A percentile compares a stretch with the other conserved stretches of the same genome.
These are phyloP conservation scores for Cinchona pubescens DNA, from an alignment of 257 asterid species.

Conservation along the genomic window DNA sequence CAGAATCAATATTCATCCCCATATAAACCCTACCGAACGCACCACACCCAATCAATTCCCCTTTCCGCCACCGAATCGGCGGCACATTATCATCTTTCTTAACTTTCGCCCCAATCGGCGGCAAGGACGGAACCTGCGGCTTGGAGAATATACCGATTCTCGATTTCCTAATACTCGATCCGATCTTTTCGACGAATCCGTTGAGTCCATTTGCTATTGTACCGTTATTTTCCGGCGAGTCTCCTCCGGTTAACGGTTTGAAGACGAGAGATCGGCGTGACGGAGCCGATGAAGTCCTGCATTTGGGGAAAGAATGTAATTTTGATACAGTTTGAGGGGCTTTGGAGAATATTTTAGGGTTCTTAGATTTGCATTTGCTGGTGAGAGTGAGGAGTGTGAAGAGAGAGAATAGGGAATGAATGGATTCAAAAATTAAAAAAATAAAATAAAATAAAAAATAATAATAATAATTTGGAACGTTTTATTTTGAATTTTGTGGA, in stretches of 20 bases:
- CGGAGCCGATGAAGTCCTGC: slow-evolving; percentile 94
- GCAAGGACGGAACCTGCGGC: slow-evolving; percentile 58
- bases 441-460: slow-evolving; percentile 20
- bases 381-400: slow-evolving; percentile 38
- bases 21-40: slow-evolving; percentile 97
- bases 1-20: slow-evolving; percentile 98
- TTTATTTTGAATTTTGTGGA: slow-evolving; percentile 11
- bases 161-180: slow-evolving; percentile 85
- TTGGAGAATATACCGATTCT: slow-evolving; percentile 74
- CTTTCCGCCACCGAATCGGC: slow-evolving; percentile 90
- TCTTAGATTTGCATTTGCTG: slow-evolving; percentile 31
- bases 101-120: slow-evolving; percentile 39
- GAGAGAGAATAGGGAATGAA: slow-evolving; percentile 28
- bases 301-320: slow-evolving; percentile 28
- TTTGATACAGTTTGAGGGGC: not conserved
- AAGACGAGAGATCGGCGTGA: slow-evolving; percentile 90
- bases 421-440: slow-evolving; percentile 49
- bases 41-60: slow-evolving; percentile 92
- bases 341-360: slow-evolving; percentile 27
- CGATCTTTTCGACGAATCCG: slow-evolving; percentile 90
- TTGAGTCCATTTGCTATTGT: slow-evolving; percentile 46
- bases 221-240: slow-evolving; percentile 21
- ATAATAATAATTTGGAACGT: not conserved
- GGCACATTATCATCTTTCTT: slow-evolving; percentile 45
- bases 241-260: slow-evolving; percentile 59